phyloP scores from a whole-genome alignment of 805 yeast species.

The Starmerella bacillaris region DNA sequence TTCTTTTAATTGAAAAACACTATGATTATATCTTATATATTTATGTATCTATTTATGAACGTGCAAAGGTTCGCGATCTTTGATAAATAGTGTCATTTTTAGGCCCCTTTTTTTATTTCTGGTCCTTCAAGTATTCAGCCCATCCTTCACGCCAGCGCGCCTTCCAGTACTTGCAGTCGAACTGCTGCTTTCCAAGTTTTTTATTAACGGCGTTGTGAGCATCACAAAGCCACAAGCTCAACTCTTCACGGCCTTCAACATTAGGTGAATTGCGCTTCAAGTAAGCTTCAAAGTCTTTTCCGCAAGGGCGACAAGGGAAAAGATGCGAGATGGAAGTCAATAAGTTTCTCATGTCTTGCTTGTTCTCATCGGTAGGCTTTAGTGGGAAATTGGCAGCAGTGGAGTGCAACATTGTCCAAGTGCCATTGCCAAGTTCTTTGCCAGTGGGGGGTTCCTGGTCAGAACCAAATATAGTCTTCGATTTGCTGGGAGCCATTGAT shows the following conservation, averaged over 20 bases:
- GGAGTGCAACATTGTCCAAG: constrained; percentile 86
- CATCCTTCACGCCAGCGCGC: constrained; percentile 92
- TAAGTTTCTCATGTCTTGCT: constrained; percentile 54
- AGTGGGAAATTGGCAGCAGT: constrained; percentile 81
- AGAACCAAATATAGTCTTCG: constrained; percentile 1
- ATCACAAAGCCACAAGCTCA: constrained; percentile 82
- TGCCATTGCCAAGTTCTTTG: constrained; percentile 55
- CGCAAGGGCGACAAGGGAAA: constrained; percentile 92
- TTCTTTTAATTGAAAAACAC: no score
- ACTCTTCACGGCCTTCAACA: constrained; percentile 40
- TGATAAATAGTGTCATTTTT: not conserved
- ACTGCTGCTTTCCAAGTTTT: constrained; percentile 68
- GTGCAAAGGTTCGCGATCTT: no score
- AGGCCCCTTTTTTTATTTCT: constrained; percentile 1
- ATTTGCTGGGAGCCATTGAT: constrained; percentile 25
- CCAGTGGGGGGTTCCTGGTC: constrained; percentile 69
- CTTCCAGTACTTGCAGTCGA: constrained; percentile 81
- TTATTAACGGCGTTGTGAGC: constrained; percentile 89
- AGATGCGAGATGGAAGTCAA: constrained; percentile 52
- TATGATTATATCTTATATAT: no score
- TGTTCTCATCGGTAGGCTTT: constrained; percentile 41
- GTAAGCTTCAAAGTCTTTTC: constrained; percentile 58
- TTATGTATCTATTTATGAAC: no score
- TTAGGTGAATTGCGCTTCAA: constrained; percentile 30
- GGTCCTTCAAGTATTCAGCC: constrained; percentile 31